A percentile compares a stretch with the other conserved stretches of the same genome.
Evolutionary conservation across 2,329 filamentous ascomycete species (phyloP).

Genomic region (Xylariaceae sp.): DNA sequence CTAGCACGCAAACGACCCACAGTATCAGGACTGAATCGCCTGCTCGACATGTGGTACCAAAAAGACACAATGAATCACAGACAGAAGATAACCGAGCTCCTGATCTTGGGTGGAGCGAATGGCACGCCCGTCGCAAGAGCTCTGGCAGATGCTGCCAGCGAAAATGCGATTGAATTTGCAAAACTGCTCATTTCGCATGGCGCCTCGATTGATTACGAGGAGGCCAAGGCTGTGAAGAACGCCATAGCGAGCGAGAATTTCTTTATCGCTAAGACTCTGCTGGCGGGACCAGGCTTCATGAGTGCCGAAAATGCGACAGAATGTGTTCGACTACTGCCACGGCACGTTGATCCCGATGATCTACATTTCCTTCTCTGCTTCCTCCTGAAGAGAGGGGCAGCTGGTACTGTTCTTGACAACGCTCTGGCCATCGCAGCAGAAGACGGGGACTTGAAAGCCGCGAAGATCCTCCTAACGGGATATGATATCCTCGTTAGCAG

Average conservation of each 20-base stretch:
- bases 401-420: constrained; percentile 43
- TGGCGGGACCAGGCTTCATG: constrained; percentile 41
- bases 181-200: constrained; percentile 48
- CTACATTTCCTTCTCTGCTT: constrained; percentile 41
- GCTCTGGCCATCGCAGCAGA: constrained; percentile 47
- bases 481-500: constrained; percentile 37
- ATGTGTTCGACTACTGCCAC: constrained; percentile 46
- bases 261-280: constrained; percentile 43
- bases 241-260: constrained; percentile 44
- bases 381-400: constrained; percentile 48
- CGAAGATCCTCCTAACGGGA: constrained; percentile 43
- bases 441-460: constrained; percentile 43
- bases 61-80: too few species aligned
- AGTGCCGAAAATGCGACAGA: constrained; percentile 44
- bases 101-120: constrained; percentile 54
- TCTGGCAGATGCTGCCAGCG: constrained; percentile 44
- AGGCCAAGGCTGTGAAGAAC: constrained; percentile 44
- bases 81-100: constrained; percentile 44
- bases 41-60: too few species aligned
- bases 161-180: constrained; percentile 51
- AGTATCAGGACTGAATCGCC: too few species aligned
- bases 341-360: constrained; percentile 41
- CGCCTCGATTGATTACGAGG: constrained; percentile 50
- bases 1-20: constrained; percentile 41
- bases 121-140: constrained; percentile 47